phyloP scores from a whole-genome alignment of 768 basidiomycete species.

The Dacryopinax spathularia region DNA sequence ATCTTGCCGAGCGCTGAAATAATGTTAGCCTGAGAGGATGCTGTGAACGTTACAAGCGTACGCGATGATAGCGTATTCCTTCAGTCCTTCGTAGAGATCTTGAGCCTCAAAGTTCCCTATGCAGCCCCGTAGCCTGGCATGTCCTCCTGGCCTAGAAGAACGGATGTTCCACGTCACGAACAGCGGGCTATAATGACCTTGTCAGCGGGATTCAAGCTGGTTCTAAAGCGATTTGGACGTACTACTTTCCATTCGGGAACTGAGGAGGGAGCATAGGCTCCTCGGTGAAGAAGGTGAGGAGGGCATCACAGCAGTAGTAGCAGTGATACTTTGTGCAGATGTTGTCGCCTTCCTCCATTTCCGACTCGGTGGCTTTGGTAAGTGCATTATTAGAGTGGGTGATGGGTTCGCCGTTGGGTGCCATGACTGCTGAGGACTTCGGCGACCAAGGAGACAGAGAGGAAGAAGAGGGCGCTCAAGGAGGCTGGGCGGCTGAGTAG shows the following conservation, averaged over 20 bases:
- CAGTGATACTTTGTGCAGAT: conserved; percentile 16
- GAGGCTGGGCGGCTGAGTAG: no score
- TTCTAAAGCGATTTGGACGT: conserved; percentile 24
- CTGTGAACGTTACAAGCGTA: conserved; percentile 11
- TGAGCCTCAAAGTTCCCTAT: conserved; percentile 84
- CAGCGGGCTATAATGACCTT: conserved; percentile 45
- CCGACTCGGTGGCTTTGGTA: no score
- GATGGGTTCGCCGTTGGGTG: no score
- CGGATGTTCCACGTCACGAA: conserved; percentile 94
- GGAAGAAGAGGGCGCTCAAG: no score
- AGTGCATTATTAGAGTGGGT: no score
- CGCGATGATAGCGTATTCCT: conserved; percentile 79
- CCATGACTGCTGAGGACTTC: no score
- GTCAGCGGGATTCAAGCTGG: not conserved
- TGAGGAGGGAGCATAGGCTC: conserved; percentile 42
- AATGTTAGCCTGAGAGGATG: not conserved
- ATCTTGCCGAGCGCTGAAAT: conserved; percentile 63
- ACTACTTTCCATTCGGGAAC: conserved; percentile 71
- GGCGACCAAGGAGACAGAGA: no score
- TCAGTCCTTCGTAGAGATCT: conserved; percentile 57
- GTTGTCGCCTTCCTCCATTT: not conserved
- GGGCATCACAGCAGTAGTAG: conserved; percentile 28
- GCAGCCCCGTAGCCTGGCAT: conserved; percentile 68
- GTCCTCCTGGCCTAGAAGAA: conserved; percentile 42
- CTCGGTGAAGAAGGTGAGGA: conserved; percentile 27